Evolutionary conservation across 2,329 filamentous ascomycete species (phyloP).

Genomic region (Colletotrichum tropicicola): DNA sequence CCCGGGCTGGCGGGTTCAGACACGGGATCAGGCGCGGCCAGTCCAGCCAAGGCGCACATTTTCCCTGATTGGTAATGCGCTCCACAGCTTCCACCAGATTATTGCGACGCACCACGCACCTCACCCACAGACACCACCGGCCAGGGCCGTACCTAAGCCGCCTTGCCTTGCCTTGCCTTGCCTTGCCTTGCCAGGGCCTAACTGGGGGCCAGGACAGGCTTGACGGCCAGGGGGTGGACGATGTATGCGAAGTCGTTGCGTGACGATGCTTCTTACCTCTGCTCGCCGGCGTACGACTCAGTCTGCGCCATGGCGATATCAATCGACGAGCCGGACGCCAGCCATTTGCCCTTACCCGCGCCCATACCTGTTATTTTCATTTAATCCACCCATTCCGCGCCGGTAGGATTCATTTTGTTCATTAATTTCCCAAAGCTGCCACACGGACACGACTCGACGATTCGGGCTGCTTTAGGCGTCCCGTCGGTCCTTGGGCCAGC

Average conservation of each 20-base stretch:
- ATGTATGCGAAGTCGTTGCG: background rate
- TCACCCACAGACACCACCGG: slow-evolving; percentile 24
- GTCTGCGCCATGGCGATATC: no score
- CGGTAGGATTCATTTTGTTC: no score
- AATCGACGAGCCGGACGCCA: no score
- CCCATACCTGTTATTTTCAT: no score
- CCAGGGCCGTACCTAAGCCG: slow-evolving; percentile 28
- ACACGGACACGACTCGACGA: background rate
- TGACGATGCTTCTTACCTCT: background rate
- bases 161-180: no score
- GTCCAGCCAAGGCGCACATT: slow-evolving; percentile 30
- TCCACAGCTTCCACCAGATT: slow-evolving; percentile 26
- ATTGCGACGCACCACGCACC: slow-evolving; percentile 17
- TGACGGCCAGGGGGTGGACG: background rate
- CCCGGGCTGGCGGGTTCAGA: slow-evolving; percentile 30
- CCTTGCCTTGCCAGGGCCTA: slow-evolving; percentile 6
- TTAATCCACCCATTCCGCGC: no score
- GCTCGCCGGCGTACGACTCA: no score
- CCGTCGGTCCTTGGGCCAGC: background rate
- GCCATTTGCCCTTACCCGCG: no score
- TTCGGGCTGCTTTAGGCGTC: background rate
- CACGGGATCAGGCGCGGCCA: slow-evolving; percentile 27
- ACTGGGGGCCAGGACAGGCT: background rate
- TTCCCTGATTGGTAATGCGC: slow-evolving; percentile 22
- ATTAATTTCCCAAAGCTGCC: background rate